Evolutionary conservation across 2,329 filamentous ascomycete genomes (phyloP).

Genomic region (Aureobasidium sp.): DNA sequence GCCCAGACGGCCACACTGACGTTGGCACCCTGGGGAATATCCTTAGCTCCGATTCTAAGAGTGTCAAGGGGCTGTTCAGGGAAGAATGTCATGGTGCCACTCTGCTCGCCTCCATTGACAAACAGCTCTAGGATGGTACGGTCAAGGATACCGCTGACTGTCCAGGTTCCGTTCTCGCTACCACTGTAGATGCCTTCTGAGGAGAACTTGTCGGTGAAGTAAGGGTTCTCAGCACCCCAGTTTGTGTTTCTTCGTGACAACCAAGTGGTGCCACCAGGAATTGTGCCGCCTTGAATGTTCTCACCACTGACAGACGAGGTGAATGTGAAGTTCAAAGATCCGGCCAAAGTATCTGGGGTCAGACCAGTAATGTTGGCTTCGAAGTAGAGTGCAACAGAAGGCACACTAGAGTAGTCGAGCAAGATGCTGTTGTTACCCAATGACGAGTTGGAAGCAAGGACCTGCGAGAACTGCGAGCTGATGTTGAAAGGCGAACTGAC

Average conservation of each 20-base stretch:
- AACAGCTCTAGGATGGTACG: conserved; percentile 49
- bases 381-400: conserved; percentile 46
- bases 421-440: conserved; percentile 42
- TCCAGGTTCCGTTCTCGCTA: conserved; percentile 25
- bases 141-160: conserved; percentile 45
- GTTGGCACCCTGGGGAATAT: conserved; percentile 28
- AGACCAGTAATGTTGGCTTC: conserved; percentile 44
- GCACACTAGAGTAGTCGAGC: conserved; percentile 43
- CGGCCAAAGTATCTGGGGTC: conserved; percentile 21
- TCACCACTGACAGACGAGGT: conserved; percentile 42
- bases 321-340: conserved; percentile 46
- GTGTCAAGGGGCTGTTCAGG: conserved; percentile 35
- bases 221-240: conserved; percentile 43
- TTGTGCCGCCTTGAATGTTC: conserved; percentile 41
- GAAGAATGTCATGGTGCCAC: conserved; percentile 45
- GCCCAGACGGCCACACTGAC: conserved; percentile 33
- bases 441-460: conserved; percentile 35
- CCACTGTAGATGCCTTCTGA: conserved; percentile 22
- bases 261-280: conserved; percentile 42
- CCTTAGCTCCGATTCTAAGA: conserved; percentile 28
- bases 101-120: conserved; percentile 42
- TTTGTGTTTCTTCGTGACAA: conserved; percentile 40
- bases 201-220: conserved; percentile 49
- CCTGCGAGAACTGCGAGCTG: conserved; percentile 36
- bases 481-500: conserved; percentile 44